Conservation (phyloP, 345 rosid genomes). For the Isatis tinctoria region DNA sequence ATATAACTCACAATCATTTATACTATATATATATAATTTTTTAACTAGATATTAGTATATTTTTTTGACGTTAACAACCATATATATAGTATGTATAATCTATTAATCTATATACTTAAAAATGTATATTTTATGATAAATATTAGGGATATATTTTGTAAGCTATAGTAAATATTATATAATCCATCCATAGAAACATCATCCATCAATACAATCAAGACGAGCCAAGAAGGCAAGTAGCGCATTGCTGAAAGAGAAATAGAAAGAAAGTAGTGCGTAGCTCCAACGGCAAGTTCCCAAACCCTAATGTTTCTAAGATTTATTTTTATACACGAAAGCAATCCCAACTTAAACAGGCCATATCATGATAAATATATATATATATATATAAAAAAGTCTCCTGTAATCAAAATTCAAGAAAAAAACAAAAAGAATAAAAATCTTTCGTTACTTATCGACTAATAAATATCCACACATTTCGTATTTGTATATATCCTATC, state of each 20-base stretch:
- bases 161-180: background rate
- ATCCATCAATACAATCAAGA: slow-evolving; percentile 3
- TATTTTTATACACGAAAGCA: background rate
- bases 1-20: background rate
- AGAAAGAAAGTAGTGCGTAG: background rate
- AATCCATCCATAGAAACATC: slow-evolving; percentile 9
- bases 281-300: slow-evolving; percentile 25
- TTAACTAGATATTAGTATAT: background rate
- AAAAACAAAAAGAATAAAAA: background rate
- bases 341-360: slow-evolving; percentile 2
- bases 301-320: slow-evolving; percentile 25
- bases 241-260: background rate
- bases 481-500: slow-evolving; percentile 20
- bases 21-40: background rate
- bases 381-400: background rate
- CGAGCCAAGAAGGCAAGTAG: slow-evolving; percentile 1
- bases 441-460: background rate
- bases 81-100: background rate
- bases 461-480: slow-evolving; percentile 31
- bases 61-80: background rate
- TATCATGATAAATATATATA: background rate
- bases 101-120: too few species aligned
- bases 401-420: slow-evolving; percentile 11
- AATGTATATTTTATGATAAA: background rate
- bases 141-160: background rate